phyloP scores from a whole-genome alignment of 148 eudicot species.

The Diospyros kaki region DNA sequence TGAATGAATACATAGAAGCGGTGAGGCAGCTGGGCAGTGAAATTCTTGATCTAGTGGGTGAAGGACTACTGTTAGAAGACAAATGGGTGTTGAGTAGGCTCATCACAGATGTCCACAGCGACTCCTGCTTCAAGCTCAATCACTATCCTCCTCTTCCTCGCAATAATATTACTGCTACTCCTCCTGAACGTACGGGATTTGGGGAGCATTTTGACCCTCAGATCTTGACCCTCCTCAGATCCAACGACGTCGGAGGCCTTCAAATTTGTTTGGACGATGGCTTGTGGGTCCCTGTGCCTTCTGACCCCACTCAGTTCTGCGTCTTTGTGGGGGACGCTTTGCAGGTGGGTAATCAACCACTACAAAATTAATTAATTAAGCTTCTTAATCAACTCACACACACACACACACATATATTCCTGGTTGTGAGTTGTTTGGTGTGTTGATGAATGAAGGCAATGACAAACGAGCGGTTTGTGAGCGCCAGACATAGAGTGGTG shows the following conservation, averaged over 20 bases:
- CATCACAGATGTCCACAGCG: constrained; percentile 50
- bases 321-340: constrained; percentile 90
- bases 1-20: constrained; percentile 55
- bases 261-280: constrained; percentile 60
- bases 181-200: constrained; percentile 45
- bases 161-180: too few species aligned
- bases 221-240: constrained; percentile 76
- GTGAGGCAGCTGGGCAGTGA: constrained; percentile 59
- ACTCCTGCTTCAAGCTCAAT: constrained; percentile 70
- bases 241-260: constrained; percentile 80
- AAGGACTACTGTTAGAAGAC: constrained; percentile 52
- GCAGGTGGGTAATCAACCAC: constrained; percentile 33
- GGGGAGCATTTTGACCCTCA: constrained; percentile 99
- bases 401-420: too few species aligned
- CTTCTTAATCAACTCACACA: too few species aligned
- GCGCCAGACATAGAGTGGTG: constrained; percentile 72
- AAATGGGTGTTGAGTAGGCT: constrained; percentile 49
- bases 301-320: constrained; percentile 63
- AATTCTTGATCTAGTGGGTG: constrained; percentile 60
- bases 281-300: constrained; percentile 64
- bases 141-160: constrained; percentile 56
- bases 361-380: too few species aligned
- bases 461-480: constrained; percentile 72
- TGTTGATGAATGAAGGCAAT: constrained; percentile 37
- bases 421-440: too few species aligned